Evolutionary conservation across 176 grass and related monocot species (phyloP).

Genomic region (Cenchrus americanus): DNA sequence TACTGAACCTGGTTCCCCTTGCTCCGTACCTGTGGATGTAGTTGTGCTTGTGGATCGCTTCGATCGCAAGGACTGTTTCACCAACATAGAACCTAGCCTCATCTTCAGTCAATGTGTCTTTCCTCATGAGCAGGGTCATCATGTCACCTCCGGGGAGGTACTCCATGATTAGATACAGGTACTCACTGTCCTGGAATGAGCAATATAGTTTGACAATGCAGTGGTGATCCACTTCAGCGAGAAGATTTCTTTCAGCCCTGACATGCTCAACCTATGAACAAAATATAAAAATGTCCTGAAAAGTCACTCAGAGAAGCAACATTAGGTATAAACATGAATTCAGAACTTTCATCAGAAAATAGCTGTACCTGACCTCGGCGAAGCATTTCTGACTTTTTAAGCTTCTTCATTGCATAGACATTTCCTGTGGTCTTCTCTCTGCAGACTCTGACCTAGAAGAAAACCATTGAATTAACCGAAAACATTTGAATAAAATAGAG

Average conservation of each 20-base stretch:
- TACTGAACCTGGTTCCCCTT: neutral
- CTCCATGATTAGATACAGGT: slow-evolving; percentile 98
- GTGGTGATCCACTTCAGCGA: slow-evolving; percentile 93
- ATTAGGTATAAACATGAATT: slow-evolving; percentile 5
- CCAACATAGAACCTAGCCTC: slow-evolving; percentile 93
- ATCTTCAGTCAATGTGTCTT: slow-evolving; percentile 84
- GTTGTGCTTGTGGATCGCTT: slow-evolving; percentile 95
- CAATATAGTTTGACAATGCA: slow-evolving; percentile 97
- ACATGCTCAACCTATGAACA: slow-evolving; percentile 89
- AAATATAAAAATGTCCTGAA: neutral
- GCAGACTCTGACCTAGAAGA: slow-evolving; percentile 89
- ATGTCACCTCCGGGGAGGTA: slow-evolving; percentile 97
- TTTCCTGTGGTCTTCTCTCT: slow-evolving; percentile 85
- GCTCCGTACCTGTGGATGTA: slow-evolving; percentile 88
- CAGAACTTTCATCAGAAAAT: slow-evolving; percentile 26
- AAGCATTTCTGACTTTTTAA: slow-evolving; percentile 98
- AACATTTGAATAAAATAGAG: neutral
- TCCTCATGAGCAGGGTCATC: slow-evolving; percentile 98
- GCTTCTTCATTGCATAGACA: slow-evolving; percentile 99
- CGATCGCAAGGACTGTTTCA: slow-evolving; percentile 86
- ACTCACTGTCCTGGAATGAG: slow-evolving; percentile 94
- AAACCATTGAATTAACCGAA: slow-evolving; percentile 21
- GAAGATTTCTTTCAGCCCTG: slow-evolving; percentile 98
- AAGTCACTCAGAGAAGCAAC: slow-evolving; percentile 1
- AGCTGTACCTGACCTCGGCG: slow-evolving; percentile 83